Percentiles rank a stretch among this genome's conserved stretches.
Evolutionary conservation across 2,329 filamentous ascomycete genomes (phyloP).

Genomic region (Achaetomium macrosporum): DNA sequence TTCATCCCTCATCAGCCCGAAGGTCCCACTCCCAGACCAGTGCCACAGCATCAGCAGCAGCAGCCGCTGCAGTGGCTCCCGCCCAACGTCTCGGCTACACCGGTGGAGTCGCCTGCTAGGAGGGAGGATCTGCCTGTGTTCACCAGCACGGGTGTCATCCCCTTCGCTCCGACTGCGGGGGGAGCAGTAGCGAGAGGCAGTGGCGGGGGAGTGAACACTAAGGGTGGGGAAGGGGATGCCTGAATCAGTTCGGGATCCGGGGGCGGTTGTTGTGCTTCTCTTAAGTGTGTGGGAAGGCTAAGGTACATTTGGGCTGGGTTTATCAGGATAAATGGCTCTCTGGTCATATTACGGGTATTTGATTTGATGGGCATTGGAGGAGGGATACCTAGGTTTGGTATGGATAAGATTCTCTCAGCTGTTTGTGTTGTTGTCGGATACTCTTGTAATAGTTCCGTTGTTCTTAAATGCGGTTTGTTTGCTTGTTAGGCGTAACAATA

Average conservation of each 20-base stretch:
- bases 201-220: not conserved
- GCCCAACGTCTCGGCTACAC: conserved; percentile 35
- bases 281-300: too few species aligned
- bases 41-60: conserved; percentile 1
- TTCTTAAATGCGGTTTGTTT: not conserved
- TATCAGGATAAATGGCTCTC: too few species aligned
- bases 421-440: not conserved
- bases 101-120: conserved; percentile 30
- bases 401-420: not conserved
- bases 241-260: too few species aligned
- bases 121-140: conserved; percentile 35
- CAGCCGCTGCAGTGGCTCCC: conserved; percentile 45
- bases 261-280: too few species aligned
- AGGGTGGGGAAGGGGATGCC: not conserved
- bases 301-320: too few species aligned
- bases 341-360: too few species aligned
- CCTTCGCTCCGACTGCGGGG: conserved; percentile 34
- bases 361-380: too few species aligned
- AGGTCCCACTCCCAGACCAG: conserved; percentile 39
- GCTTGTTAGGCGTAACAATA: not conserved
- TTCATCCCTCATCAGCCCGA: conserved; percentile 53
- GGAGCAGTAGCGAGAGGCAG: not conserved
- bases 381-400: too few species aligned
- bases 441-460: not conserved
- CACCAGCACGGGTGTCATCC: conserved; percentile 41